These are phyloP conservation scores for Mrakia blollopis DNA, from an alignment of 768 basidiomycete genomes.

Conservation along the genomic window DNA sequence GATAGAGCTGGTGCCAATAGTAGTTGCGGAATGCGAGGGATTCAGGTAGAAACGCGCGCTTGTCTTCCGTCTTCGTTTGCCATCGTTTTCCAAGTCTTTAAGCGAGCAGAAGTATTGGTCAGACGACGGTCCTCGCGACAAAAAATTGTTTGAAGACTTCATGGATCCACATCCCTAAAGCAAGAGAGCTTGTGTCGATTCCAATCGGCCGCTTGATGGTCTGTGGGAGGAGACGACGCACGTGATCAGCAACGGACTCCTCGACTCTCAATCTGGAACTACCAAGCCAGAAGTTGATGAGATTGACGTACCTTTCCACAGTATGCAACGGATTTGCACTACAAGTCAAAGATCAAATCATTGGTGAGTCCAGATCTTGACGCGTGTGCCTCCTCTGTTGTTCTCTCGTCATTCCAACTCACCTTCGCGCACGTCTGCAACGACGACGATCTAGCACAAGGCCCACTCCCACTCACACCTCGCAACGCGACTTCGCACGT, in stretches of 20 bases:
- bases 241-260: not conserved
- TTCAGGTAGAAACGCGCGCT: too few relatives aligned
- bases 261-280: not conserved
- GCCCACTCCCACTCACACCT: not conserved
- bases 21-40: too few relatives aligned
- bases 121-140: too few relatives aligned
- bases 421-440: not conserved
- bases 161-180: not conserved
- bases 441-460: not conserved
- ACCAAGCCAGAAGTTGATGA: not conserved
- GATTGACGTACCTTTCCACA: not conserved
- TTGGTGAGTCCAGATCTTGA: not conserved
- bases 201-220: not conserved
- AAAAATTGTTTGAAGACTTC: too few relatives aligned
- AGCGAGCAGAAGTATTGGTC: too few relatives aligned
- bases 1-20: too few relatives aligned
- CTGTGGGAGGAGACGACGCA: not conserved
- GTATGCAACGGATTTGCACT: not conserved
- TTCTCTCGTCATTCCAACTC: not conserved
- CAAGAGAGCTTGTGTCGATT: not conserved
- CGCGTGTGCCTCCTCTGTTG: not conserved
- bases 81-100: too few relatives aligned
- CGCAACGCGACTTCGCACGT: not conserved
- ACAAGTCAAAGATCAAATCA: not conserved
- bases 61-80: too few relatives aligned